Base-by-base conservation (phyloP, 805 yeast species). In the Hanseniaspora taiwanica region DNA sequence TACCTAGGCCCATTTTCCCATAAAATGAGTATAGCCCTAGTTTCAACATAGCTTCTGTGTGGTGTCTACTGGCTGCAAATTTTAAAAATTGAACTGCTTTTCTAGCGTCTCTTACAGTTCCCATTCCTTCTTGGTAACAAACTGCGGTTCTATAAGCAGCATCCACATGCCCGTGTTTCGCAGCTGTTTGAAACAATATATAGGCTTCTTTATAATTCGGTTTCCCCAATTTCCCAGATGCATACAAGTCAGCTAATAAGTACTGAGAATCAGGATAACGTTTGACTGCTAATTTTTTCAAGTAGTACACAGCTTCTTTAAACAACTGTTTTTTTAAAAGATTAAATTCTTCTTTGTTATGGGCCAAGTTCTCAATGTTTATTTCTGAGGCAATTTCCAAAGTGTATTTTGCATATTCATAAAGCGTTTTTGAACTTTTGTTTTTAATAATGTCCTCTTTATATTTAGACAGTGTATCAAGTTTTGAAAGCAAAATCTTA, bases 41-140 rank as follows among this genome's bases (percentile, higher is more conserved):
- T 56, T 87, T 83, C 64, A 79, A 81, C 94, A 89, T 85, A 4
- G 97, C 96, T n/a, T 94, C 87, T 0, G 96, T 86, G 58, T 89
- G 98, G 53, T 83, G 85, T 55, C 81, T 80, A 24, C 86, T 71
- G 0, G 97, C 94, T 0, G 97, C 95, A 53, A 77, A 76, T 54
- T 81, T 80, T 43, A 85, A 63, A 55, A 78, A 85, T 49, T 84
- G 93, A 6, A 85, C 64, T 1, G 93, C 86, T 51, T 84, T 80
- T 42, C 93, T 71, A 0, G 94, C 78, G 58, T 91, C 96, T 49
- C 91, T 71, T 17, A 84, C 76, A 4, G 89, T 81, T 3, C 98
- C 98, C 59, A 87, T 66, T 14, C 98, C 98, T 60, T 86, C 93
- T 59, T 87, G 94, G 50, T 79, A 82, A 60, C 96, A 89, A 40